Evolutionary conservation across 352 stramenopile species (phyloP).

Genomic region (Globisporangium middletonii): DNA sequence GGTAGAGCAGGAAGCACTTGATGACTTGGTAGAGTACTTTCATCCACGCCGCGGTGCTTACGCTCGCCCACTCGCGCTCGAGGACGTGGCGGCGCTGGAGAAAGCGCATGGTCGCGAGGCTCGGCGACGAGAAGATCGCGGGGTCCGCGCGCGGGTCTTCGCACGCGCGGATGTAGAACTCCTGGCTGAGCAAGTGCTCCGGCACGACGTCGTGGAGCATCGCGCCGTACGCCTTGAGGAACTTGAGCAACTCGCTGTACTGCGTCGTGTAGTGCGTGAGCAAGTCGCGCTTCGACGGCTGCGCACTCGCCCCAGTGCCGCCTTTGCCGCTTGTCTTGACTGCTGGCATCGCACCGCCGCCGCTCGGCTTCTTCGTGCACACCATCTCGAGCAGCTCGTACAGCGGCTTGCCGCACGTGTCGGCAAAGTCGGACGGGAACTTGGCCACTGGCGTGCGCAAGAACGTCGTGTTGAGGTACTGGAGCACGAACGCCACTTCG

Average conservation of each 20-base stretch:
- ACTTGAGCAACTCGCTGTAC: conserved; percentile 86
- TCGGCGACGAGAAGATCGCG: conserved; percentile 36
- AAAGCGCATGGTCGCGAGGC: conserved; percentile 34
- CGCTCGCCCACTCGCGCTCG: conserved; percentile 44
- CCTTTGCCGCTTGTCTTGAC: conserved; percentile 13
- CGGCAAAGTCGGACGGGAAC: conserved; percentile 79
- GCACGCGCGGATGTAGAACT: conserved; percentile 77
- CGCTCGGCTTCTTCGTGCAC: conserved; percentile 78
- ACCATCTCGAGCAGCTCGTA: conserved; percentile 91
- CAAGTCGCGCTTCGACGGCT: conserved; percentile 53
- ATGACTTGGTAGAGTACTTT: conserved; percentile 88
- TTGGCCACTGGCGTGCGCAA: conserved; percentile 45
- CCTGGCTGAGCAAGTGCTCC: conserved; percentile 68
- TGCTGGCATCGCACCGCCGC: conserved; percentile 15
- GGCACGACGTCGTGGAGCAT: conserved; percentile 87
- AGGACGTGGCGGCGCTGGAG: conserved; percentile 43
- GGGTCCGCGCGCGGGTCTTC: conserved; percentile 55
- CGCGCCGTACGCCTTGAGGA: conserved; percentile 89
- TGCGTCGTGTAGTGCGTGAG: conserved; percentile 51
- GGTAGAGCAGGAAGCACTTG: conserved; percentile 90
- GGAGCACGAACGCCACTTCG: conserved; percentile 64
- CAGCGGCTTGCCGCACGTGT: conserved; percentile 64
- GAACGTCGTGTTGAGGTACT: conserved; percentile 86
- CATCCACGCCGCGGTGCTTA: conserved; percentile 74
- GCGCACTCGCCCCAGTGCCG: background rate